These are phyloP conservation scores for Fagopyrum homotropicum DNA, from an alignment of 148 eudicot species.

Conservation along the genomic window DNA sequence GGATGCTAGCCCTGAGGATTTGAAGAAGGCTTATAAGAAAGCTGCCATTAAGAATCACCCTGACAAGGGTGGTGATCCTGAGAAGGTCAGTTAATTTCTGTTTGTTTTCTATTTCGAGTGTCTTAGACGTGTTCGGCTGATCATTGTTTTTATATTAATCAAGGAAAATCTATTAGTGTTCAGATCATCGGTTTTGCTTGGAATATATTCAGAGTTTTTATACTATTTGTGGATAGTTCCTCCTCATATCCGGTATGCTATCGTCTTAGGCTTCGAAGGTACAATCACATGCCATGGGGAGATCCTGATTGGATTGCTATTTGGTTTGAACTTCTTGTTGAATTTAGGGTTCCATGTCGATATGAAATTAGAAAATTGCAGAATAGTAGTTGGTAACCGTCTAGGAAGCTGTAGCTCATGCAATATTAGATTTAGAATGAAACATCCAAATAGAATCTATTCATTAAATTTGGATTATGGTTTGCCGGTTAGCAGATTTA, in stretches of 20 bases:
- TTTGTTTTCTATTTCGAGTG: no score
- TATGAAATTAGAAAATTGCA: not conserved
- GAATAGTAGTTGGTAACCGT: not conserved
- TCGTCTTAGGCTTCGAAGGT: not conserved
- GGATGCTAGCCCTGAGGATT: slow-evolving; percentile 38
- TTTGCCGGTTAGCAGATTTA: not conserved
- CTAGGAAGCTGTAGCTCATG: not conserved
- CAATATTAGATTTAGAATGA: not conserved
- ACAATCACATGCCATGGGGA: not conserved
- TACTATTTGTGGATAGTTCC: not conserved
- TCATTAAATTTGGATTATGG: not conserved
- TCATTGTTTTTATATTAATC: not conserved
- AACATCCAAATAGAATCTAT: not conserved
- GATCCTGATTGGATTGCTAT: not conserved
- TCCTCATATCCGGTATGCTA: not conserved
- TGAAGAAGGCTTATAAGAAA: slow-evolving; percentile 43
- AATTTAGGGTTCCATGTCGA: not conserved
- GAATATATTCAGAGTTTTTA: not conserved
- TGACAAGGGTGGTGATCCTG: slow-evolving; percentile 52
- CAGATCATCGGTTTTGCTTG: not conserved
- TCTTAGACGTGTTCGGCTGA: not conserved
- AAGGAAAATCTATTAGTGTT: not conserved
- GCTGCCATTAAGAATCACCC: slow-evolving; percentile 51
- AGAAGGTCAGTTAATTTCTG: slow-evolving; percentile 24
- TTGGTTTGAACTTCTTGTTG: not conserved